Evolutionary conservation across 441 rosid species (phyloP), one percentile per base, ranked within the genome.

Genomic region (Rhodomyrtus psidioides): DNA sequence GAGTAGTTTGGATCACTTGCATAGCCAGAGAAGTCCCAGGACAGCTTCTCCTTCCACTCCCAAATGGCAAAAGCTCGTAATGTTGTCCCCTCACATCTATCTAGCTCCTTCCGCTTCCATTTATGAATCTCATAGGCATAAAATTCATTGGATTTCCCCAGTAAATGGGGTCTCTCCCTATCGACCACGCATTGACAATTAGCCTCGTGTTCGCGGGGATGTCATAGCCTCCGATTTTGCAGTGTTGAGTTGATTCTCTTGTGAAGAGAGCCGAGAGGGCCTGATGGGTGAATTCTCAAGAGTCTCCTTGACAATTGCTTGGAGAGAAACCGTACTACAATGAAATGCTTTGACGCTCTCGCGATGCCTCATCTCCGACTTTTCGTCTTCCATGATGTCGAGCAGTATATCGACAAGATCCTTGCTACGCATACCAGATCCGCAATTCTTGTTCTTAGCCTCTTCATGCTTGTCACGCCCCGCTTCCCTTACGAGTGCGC

Each of bases 331-430:
- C 3, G 53, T 91, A 89, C 93, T 90, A 86, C 83, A 82, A 93
- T 39, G 82, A 92, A 92, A 92, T 51, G 89, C 89, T 84, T 88
- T 85, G 82, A 93, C 89, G 4, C 89, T 90, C 62, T 49, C 84
- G 82, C 88, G 88, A 16, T 86, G 87, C 88, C 85, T 88, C 13
- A 88, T 56, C 82, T 93, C 90, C 0, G 89, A 85, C 5, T 85
- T 84, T 19, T 90, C 57, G 51, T 90, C 90, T 46, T 87, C 83
- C 83, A 54, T 84, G 27, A 86, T 85, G 42, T 88, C 82, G 56
- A 93, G 70, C 49, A 90, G 90, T 88, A 90, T 59, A 88, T 93
- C 91, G 87, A 91, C 89, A 85, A 92, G 84, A 90, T 94, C 93
- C 53, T 81, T 89, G 4, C n/a, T 53, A 28, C 17, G 0, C 26